Evolutionary conservation across 2,329 filamentous ascomycete genomes (phyloP), one percentile per base, ranked within the genome.

Genomic region (Aspergillus jensenii): DNA sequence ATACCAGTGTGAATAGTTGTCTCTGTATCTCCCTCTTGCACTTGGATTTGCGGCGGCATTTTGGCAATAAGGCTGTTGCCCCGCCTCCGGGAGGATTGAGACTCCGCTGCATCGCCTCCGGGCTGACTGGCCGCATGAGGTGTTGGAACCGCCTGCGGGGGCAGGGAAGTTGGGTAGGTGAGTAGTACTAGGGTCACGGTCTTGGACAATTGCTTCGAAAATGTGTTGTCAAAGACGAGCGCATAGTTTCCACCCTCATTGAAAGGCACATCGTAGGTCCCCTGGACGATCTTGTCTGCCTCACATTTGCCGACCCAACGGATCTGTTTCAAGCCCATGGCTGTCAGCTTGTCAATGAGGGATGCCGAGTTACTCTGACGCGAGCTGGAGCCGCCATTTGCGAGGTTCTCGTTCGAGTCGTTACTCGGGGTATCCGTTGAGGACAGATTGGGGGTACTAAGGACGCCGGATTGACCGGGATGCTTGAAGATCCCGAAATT

Each of bases 401-500:
- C 64, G 39, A 73, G 60, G 64, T 74, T 73, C 59, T 78, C 71
- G 49, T 65, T 71, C 8, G 71, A 71, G 41, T 72, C 68, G 55
- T 76, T 74, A 52, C 73, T 76, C 14, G 71, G 71, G 15, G 77
- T 73, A 41, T 77, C 77, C 58, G 78, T 73, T 21, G 76, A 67
- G 12, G 78, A 74, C 11, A 80, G 63, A 52, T 73, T 71, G 41
- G 60, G 55, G 59, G 71, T 63, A 59, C 73, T 76, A 39, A 78
- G 76, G 61, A 84, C 81, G 64, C 81, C 81, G 59, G 81, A 74
- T 64, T 84, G 88, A 65, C 93, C 92, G 2, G 95, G 93, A 74
- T 98, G 95, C 74, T 97, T 98, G 77, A 99, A 96, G 70, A 99
- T 90, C 71, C 93, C 95, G 74, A 99, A 96, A 78, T 98, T 97